A percentile compares a stretch with the other conserved stretches of the same genome.
These are phyloP conservation scores for Camillea tinctor DNA, from an alignment of 2,329 filamentous ascomycete species.

Conservation along the genomic window DNA sequence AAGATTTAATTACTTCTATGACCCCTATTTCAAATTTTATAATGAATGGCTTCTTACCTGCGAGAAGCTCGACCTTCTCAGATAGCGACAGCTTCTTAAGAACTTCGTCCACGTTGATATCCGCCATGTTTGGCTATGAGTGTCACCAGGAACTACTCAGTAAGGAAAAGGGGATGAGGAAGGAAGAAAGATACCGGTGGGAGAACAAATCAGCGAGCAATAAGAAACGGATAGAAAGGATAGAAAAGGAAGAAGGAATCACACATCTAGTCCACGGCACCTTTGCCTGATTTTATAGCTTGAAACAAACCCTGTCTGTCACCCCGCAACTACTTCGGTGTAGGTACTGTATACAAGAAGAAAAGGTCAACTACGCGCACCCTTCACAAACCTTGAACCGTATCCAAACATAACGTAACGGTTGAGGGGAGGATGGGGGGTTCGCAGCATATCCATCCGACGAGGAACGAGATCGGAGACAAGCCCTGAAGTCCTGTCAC, in stretches of 20 bases:
- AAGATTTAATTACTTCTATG: neutral
- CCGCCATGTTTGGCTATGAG: conserved; percentile 38
- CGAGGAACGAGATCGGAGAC: neutral
- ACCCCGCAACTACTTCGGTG: neutral
- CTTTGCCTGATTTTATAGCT: neutral
- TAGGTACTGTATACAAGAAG: no score
- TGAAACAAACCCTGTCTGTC: neutral
- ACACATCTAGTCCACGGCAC: neutral
- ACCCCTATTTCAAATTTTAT: neutral
- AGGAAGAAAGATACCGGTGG: neutral
- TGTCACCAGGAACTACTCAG: conserved; percentile 2
- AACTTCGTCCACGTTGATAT: conserved; percentile 53
- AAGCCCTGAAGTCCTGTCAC: neutral
- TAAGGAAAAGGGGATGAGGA: neutral
- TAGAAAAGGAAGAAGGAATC: neutral
- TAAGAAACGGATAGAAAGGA: neutral
- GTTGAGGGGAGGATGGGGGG: neutral
- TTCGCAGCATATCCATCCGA: neutral
- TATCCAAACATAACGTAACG: neutral
- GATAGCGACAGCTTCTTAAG: conserved; percentile 52
- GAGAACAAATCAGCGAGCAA: neutral
- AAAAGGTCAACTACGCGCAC: neutral
- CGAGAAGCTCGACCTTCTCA: conserved; percentile 54
- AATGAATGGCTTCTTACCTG: conserved; percentile 37
- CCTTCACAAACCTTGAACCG: neutral